A percentile compares a stretch with the other conserved stretches of the same genome.
Evolutionary conservation across 176 grass and related monocot species (phyloP).

Genomic region (Musa beccarii): DNA sequence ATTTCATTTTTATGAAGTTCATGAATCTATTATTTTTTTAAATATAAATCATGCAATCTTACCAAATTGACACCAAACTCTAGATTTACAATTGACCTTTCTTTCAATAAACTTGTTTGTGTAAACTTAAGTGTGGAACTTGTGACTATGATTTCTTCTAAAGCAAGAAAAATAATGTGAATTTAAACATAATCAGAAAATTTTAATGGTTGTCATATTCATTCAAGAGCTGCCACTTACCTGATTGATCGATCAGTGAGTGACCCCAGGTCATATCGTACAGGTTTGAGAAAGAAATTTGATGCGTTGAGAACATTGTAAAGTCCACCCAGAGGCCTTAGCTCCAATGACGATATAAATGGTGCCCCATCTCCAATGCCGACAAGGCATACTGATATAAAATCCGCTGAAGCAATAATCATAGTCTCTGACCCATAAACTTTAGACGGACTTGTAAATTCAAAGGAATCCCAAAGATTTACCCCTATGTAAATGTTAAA

Average conservation of each 20-base stretch:
- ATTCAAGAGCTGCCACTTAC: not conserved
- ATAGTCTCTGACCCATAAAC: constrained; percentile 35
- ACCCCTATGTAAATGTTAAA: constrained; percentile 53
- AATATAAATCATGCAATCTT: not conserved
- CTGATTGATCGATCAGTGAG: not conserved
- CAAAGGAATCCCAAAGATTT: constrained; percentile 28
- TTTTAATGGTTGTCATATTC: not conserved
- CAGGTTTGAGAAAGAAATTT: constrained; percentile 25
- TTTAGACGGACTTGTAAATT: not conserved
- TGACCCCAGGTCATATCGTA: constrained; percentile 5
- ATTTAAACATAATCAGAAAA: not conserved
- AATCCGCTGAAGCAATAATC: constrained; percentile 24
- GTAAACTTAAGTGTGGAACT: no score
- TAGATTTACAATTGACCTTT: not conserved
- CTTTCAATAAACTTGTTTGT: no score
- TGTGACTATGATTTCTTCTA: not conserved
- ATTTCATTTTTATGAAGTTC: no score
- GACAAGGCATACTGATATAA: constrained; percentile 45
- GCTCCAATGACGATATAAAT: constrained; percentile 40
- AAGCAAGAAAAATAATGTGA: not conserved
- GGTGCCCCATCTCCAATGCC: constrained; percentile 34
- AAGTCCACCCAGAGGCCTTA: constrained; percentile 31
- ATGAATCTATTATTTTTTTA: not conserved
- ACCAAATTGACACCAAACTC: not conserved
- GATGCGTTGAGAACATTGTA: constrained; percentile 30